Conservation (phyloP, 495 filamentous ascomycete genomes). For the Neurospora intermedia region DNA sequence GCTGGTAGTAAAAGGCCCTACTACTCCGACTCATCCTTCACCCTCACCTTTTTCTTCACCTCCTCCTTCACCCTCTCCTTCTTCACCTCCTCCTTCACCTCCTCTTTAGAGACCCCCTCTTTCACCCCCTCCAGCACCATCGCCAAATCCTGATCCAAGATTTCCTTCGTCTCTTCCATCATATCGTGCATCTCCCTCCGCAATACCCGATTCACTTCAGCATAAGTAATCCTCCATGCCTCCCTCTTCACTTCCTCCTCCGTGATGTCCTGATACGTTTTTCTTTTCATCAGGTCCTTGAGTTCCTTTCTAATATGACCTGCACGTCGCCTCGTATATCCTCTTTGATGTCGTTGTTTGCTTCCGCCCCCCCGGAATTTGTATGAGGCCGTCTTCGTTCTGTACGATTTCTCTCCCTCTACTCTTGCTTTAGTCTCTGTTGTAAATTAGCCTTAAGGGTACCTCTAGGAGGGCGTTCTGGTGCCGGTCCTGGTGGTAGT, state of each 20-base stretch:
- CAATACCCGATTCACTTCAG: rapidly evolving
- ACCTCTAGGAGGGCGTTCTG: too few species aligned
- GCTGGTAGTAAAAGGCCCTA: background rate
- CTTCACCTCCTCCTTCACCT: background rate
- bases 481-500: background rate
- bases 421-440: background rate
- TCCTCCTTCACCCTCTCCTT: background rate
- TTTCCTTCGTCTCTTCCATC: rapidly evolving
- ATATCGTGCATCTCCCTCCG: background rate
- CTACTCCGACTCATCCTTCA: background rate
- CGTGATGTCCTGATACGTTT: rapidly evolving
- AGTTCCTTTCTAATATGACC: background rate
- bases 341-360: background rate
- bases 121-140: background rate
- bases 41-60: background rate
- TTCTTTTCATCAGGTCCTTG: background rate
- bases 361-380: background rate
- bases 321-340: background rate
- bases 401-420: background rate
- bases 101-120: background rate
- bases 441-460: too few species aligned
- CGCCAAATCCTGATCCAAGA: background rate
- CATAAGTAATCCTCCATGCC: rapidly evolving
- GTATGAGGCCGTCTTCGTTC: background rate
- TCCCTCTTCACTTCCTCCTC: background rate